Percentiles rank a stretch among this genome's conserved stretches.
Evolutionary conservation across 2,329 filamentous ascomycete genomes (phyloP).

Genomic region (Harringtonia aguacate): DNA sequence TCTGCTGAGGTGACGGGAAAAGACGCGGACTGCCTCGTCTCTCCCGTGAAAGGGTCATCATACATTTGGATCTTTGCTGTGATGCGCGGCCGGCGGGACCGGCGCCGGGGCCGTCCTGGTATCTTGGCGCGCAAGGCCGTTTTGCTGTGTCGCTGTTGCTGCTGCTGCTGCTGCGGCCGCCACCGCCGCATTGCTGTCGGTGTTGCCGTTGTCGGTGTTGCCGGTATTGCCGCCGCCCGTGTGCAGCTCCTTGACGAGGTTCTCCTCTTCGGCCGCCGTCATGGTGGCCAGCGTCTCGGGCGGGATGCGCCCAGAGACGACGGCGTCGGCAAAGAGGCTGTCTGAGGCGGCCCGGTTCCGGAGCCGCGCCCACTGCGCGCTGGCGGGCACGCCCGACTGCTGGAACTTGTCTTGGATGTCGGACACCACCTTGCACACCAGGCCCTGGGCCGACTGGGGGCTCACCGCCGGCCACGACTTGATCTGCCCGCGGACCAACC

Average conservation of each 20-base stretch:
- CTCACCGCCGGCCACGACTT: background rate
- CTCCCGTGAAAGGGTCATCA: no score
- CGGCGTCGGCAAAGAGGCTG: constrained; percentile 19
- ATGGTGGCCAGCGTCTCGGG: constrained; percentile 8
- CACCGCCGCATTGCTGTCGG: background rate
- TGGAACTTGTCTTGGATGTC: background rate
- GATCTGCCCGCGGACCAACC: background rate
- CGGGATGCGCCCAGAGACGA: constrained; percentile 16
- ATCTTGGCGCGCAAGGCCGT: no score
- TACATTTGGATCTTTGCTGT: no score
- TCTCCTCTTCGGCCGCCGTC: background rate
- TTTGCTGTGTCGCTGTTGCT: no score
- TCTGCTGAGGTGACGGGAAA: no score
- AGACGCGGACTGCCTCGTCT: no score
- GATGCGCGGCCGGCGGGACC: no score
- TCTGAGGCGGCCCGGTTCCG: background rate
- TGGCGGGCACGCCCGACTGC: constrained; percentile 6
- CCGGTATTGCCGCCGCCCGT: background rate
- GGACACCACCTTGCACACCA: constrained; percentile 1
- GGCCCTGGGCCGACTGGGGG: background rate
- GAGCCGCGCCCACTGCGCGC: constrained; percentile 20
- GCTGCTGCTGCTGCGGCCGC: no score
- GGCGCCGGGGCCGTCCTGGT: no score
- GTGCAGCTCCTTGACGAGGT: background rate
- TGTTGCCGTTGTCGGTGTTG: background rate